Base-by-base conservation (phyloP, 2,329 filamentous ascomycete species). In the Pseudogymnoascus sp. region DNA sequence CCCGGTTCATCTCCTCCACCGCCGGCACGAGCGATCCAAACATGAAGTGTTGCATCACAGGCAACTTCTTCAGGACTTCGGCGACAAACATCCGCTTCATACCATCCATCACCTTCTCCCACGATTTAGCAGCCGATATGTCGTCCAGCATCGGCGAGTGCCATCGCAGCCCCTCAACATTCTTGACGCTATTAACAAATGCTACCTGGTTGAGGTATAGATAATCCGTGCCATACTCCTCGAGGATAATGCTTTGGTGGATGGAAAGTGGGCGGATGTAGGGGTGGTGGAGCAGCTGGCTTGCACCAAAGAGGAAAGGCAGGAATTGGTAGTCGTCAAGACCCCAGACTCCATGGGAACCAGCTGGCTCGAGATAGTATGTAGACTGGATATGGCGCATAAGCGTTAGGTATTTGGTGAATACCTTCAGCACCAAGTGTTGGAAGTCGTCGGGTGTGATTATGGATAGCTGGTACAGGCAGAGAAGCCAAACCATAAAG, bases 81-180 rank as follows among this genome's bases (percentile, higher is more conserved):
- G 86, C 89, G 58, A 92, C 81, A 70, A 97, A 97, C 95, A 99
- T 99, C 66, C 90, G 89, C 62, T 89, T 82, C 95, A 99, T 97
- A 5, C 94, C 94, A 23, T 81, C 87, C 72, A 97, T 92, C 57
- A 99, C 88, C 77, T 99, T 99, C 65, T 74, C 76, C 94, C 94
- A 99, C 37, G 80, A 89, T 71, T 90, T 92, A 13, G 92, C 88
- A 1, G 90, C 86, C 3, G 89, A 94, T 65, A 99, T 99, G 71
- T 99, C 94, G 71, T 99, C 94, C 15, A 99, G 82, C 95, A 99
- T 97, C 3, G 95, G 94, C 64, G 87, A 92, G 69, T 99, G 95
- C 94, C 94, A 99, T 45, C 94, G 82, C 62, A 99, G 76, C 1
- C 92, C 92, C 69, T 95, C 90, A 61, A 96, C 92, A 1, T 90